Base-by-base conservation (phyloP, 1,284 basidiomycete genomes). In the Farysia itapuensis region DNA sequence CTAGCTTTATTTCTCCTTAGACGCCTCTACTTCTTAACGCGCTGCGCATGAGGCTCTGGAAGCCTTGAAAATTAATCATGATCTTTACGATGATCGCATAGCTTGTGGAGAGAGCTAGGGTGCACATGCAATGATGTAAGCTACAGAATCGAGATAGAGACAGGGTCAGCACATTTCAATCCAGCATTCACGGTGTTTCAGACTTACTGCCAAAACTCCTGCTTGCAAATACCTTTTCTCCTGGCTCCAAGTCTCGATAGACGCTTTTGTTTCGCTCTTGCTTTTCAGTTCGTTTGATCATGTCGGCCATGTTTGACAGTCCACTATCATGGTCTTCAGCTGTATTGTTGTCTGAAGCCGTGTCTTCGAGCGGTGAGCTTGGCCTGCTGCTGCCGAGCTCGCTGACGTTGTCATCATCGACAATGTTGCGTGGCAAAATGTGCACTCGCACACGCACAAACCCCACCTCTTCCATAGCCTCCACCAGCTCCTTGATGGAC, bases 401-500 rank as follows among this genome's bases (percentile, higher is more conserved):
- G 20, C 13, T 16, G 7, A 22, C 33, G 11, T 29, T 29, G 15
- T 51, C 35, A 8, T 26, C 40, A 36, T 52, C 46, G 14, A 52
- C 39, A 21, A 48, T 52, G 42, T 57, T 51, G 19, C 63, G 40
- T 24, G 61, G 66, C 8, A 69, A 51, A 12, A 65, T 60, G 26
- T 64, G 45, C 4, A 61, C 43, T 20, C 38, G 36, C n/a, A 69
- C 64, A n/a, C 50, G 35, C 11, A 43, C 50, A 36, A 71, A 67
- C 5, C 68, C 68, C 9, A 42, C 68, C 40, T 71, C 68, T 15
- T 60, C 39, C 64, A 71, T 61, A 11, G 67, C 68, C 31, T 71
- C 68, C 7, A 43, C 52, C 23, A 64, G 51, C 54, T 71, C 68
- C 9, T 39, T 46, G 28, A 71, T 34, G 18, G 39, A 47, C 67